These are phyloP conservation scores for Mucuna pruriens DNA, from an alignment of 306 rosid species.

Conservation along the genomic window DNA sequence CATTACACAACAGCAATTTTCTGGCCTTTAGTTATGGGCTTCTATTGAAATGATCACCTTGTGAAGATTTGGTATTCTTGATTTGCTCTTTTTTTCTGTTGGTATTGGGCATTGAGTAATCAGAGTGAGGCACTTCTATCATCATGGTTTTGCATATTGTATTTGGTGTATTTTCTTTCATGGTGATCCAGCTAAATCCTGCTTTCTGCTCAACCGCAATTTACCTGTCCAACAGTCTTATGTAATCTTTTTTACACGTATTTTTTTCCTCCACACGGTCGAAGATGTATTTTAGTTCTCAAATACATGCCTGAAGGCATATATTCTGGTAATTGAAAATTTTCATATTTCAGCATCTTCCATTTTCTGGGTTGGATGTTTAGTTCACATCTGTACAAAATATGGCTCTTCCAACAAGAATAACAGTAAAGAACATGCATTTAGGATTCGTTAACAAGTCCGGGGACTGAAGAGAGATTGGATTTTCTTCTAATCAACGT, in stretches of 20 bases:
- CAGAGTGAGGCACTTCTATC: conserved; percentile 33
- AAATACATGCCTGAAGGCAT: conserved; percentile 26
- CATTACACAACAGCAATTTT: conserved; percentile 57
- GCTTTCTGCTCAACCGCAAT: conserved; percentile 21
- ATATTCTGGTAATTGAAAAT: conserved; percentile 24
- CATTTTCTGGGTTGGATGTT: not conserved
- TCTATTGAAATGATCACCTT: conserved; percentile 17
- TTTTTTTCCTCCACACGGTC: not conserved
- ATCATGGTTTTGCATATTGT: conserved; percentile 44
- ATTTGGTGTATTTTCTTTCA: conserved; percentile 36
- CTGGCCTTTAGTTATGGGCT: conserved; percentile 38
- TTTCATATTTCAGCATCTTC: not conserved
- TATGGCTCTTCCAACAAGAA: not conserved
- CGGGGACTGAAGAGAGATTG: not conserved
- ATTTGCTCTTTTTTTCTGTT: conserved; percentile 32
- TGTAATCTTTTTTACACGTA: conserved; percentile 24
- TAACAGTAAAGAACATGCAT: not conserved
- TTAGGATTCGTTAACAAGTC: no score
- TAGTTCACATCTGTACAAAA: not conserved
- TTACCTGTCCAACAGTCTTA: conserved; percentile 3
- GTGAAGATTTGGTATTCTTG: conserved; percentile 33
- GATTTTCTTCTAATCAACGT: not conserved
- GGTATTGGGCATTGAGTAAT: conserved; percentile 43
- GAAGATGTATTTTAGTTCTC: conserved; percentile 40
- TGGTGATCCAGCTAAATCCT: conserved; percentile 42